These are phyloP conservation scores for Macaranga tanarius DNA, from an alignment of 441 rosid species.

Conservation along the genomic window DNA sequence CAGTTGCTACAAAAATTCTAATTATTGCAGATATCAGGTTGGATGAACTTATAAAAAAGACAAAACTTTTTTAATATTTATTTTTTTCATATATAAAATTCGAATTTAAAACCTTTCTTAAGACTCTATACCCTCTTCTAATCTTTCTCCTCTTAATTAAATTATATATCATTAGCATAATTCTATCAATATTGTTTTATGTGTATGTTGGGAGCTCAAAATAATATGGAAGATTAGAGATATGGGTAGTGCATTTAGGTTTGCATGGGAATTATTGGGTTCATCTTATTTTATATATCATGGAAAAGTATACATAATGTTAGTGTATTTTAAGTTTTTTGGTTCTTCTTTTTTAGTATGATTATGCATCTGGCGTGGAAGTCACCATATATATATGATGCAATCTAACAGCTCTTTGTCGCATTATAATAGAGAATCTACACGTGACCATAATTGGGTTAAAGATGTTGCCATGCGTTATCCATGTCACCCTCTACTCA, in stretches of 20 bases:
- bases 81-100: no score
- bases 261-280: slow-evolving; percentile 1
- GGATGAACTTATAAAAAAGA: no score
- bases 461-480: background rate
- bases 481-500: background rate
- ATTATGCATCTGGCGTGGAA: slow-evolving; percentile 32
- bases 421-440: slow-evolving; percentile 9
- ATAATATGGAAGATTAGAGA: background rate
- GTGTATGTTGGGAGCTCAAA: no score
- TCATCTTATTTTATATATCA: background rate
- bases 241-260: background rate
- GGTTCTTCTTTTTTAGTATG: background rate
- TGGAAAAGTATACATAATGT: no score
- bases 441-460: slow-evolving; percentile 28
- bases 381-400: slow-evolving; percentile 23
- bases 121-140: no score
- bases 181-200: no score
- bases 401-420: slow-evolving; percentile 26
- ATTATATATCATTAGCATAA: background rate
- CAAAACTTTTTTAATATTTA: no score
- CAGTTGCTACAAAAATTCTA: no score
- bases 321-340: no score
- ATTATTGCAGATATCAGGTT: no score
- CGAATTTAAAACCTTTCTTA: no score
- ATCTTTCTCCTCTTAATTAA: no score